phyloP scores from a whole-genome alignment of 2,329 filamentous ascomycete genomes.

The Kalaharituber pfeilii region DNA sequence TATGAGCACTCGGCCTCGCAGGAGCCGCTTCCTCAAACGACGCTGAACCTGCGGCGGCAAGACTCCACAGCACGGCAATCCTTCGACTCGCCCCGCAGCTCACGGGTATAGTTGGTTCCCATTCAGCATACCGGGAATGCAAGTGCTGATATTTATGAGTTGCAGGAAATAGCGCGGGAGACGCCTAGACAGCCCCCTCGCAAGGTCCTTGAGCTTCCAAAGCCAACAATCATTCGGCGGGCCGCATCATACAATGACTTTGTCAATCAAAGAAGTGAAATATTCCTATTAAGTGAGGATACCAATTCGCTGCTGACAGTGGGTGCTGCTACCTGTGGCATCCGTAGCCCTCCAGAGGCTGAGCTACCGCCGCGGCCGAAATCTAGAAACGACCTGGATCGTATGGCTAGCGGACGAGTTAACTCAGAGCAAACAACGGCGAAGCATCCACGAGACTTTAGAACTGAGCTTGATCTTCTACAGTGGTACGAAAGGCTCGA shows the following conservation, averaged over 20 bases:
- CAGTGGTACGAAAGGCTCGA: constrained; percentile 43
- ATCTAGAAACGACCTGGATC: constrained; percentile 15
- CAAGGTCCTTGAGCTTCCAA: constrained; percentile 13
- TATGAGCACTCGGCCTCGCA: constrained; percentile 14
- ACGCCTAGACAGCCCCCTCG: constrained; percentile 7
- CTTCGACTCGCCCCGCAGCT: constrained; percentile 2
- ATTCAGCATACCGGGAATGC: neutral
- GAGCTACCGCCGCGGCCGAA: constrained; percentile 12
- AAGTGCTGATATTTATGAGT: neutral
- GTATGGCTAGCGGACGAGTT: constrained; percentile 2
- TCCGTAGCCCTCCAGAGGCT: neutral
- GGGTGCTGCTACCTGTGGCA: neutral
- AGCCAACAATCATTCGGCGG: constrained; percentile 17
- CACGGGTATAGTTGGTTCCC: neutral
- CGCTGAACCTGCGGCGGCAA: constrained; percentile 7
- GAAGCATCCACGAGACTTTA: constrained; percentile 28
- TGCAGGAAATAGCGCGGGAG: constrained; percentile 1
- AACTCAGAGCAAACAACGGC: constrained; percentile 7
- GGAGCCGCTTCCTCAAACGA: constrained; percentile 8
- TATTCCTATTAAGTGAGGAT: neutral
- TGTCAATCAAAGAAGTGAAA: constrained; percentile 2
- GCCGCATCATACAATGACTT: constrained; percentile 19
- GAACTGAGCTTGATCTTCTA: constrained; percentile 43
- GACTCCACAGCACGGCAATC: constrained; percentile 13
- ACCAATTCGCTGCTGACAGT: neutral